These are phyloP conservation scores for Tubosaeta brunneosetosa DNA, from an alignment of 768 basidiomycete species.

Conservation along the genomic window DNA sequence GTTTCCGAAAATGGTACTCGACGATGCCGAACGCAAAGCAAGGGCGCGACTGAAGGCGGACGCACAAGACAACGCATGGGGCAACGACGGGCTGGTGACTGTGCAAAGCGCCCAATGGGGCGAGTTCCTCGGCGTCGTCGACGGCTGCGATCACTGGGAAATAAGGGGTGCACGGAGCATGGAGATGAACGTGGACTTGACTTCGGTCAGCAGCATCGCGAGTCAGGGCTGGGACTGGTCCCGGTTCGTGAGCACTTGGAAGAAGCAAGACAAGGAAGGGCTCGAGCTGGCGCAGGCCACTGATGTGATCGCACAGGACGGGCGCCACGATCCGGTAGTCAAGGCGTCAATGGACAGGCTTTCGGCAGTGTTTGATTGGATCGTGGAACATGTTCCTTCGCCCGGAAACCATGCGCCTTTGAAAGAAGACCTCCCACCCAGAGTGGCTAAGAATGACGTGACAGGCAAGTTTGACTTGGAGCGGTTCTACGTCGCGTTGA, in stretches of 20 bases:
- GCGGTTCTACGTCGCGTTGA: conserved; percentile 83
- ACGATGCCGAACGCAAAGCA: conserved; percentile 69
- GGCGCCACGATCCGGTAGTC: conserved; percentile 50
- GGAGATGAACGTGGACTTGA: conserved; percentile 59
- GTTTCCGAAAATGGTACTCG: conserved; percentile 92
- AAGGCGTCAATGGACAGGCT: conserved; percentile 67
- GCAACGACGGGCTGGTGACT: conserved; percentile 90
- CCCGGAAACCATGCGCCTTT: conserved; percentile 18
- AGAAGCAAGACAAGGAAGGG: conserved; percentile 45
- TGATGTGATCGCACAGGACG: conserved; percentile 21
- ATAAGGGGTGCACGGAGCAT: conserved; percentile 83
- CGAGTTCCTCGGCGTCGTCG: conserved; percentile 85
- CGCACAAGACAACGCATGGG: conserved; percentile 52
- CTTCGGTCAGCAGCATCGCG: conserved; percentile 38
- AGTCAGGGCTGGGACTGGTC: conserved; percentile 61
- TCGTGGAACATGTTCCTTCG: conserved; percentile 64
- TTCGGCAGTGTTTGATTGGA: conserved; percentile 75
- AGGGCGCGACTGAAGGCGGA: conserved; percentile 40
- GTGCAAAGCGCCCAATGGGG: conserved; percentile 95
- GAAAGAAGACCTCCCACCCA: conserved; percentile 15
- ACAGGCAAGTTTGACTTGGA: conserved; percentile 75
- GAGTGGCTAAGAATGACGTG: conserved; percentile 44
- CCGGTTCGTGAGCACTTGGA: conserved; percentile 58
- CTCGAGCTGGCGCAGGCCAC: conserved; percentile 26
- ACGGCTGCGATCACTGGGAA: conserved; percentile 96